Evolutionary conservation across 192 early-diverging fungal genomes (phyloP).

Genomic region (Coemansia sp.): DNA sequence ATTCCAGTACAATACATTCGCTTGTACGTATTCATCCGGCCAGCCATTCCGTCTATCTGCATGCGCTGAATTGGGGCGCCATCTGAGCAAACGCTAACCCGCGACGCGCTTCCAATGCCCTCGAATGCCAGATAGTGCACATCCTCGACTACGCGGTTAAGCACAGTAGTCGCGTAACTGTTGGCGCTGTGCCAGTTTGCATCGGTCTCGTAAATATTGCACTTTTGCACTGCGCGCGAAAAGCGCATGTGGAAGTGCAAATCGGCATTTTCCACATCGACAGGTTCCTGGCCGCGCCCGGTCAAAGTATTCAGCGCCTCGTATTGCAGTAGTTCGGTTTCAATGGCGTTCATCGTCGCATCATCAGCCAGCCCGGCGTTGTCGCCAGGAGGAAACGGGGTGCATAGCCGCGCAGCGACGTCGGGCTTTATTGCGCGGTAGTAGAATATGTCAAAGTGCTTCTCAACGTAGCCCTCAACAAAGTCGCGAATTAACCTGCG

Average conservation of each 20-base stretch:
- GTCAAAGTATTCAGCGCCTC: neutral
- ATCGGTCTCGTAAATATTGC: conserved; percentile 21
- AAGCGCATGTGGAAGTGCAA: conserved; percentile 35
- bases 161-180: conserved; percentile 31
- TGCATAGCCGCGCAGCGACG: neutral
- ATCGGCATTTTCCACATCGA: conserved; percentile 11
- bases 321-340: conserved; percentile 23
- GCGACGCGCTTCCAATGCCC: conserved; percentile 1
- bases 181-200: conserved; percentile 31
- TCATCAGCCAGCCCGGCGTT: conserved; percentile 5
- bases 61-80: neutral
- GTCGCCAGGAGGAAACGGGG: neutral
- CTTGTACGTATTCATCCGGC: conserved; percentile 15
- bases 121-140: conserved; percentile 27
- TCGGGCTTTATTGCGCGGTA: conserved; percentile 12
- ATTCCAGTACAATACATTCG: conserved; percentile 22
- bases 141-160: conserved; percentile 37
- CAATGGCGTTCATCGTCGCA: conserved; percentile 4
- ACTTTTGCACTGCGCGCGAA: conserved; percentile 12
- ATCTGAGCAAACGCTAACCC: neutral
- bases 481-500: conserved; percentile 37
- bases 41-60: conserved; percentile 5
- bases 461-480: conserved; percentile 33
- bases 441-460: conserved; percentile 34
- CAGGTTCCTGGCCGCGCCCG: neutral